Conservation (phyloP, 2,329 filamentous ascomycete genomes). For the Annulohypoxylon truncatum region DNA sequence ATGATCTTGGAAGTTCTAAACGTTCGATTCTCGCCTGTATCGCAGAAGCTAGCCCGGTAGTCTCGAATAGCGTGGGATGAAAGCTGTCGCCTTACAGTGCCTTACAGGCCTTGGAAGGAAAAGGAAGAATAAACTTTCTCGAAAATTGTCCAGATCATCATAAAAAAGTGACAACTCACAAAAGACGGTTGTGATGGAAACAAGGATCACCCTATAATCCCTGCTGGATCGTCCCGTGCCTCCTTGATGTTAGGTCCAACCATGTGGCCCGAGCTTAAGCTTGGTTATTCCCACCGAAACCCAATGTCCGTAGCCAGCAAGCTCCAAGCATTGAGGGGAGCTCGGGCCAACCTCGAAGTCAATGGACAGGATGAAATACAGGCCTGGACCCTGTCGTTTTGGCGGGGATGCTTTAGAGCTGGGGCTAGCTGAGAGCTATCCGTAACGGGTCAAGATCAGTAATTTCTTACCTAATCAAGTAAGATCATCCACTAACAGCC, state of each 20-base stretch:
- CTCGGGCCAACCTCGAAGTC: conserved; percentile 15
- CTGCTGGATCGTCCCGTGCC: conserved; percentile 39
- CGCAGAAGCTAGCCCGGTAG: neutral
- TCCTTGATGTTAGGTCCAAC: conserved; percentile 19
- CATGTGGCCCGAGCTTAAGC: conserved; percentile 34
- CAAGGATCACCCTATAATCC: conserved; percentile 30
- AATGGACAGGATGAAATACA: neutral
- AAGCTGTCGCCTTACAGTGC: neutral
- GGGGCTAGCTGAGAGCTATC: conserved; percentile 2
- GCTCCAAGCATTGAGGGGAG: neutral
- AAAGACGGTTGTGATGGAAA: conserved; percentile 31
- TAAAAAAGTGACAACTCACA: conserved; percentile 40
- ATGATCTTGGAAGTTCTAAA: neutral
- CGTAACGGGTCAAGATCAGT: neutral
- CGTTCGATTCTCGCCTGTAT: neutral
- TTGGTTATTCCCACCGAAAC: neutral
- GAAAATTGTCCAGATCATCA: conserved; percentile 25
- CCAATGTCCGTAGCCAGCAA: neutral
- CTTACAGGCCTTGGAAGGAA: neutral
- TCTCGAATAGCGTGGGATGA: neutral
- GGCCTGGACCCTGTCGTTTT: conserved; percentile 8
- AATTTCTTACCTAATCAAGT: conserved; percentile 21
- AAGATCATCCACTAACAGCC: conserved; percentile 19
- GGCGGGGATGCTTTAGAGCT: neutral
- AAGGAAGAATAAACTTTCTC: conserved; percentile 14